These are phyloP conservation scores for Fusarium sp. DNA, from an alignment of 2,329 filamentous ascomycete species.

Conservation along the genomic window DNA sequence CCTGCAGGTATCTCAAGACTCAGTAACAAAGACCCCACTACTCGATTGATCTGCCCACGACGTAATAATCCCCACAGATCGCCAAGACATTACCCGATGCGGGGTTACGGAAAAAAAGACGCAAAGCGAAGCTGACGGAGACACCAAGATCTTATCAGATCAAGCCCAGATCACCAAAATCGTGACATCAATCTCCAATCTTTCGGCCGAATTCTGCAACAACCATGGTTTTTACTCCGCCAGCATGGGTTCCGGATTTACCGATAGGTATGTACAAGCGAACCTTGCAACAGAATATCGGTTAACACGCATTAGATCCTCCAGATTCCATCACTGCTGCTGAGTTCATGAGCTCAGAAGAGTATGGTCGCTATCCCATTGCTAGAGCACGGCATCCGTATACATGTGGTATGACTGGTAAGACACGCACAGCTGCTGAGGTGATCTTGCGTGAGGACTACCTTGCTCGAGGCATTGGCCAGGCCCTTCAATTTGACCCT, in stretches of 20 bases:
- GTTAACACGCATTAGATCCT: neutral
- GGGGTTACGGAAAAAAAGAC: constrained; percentile 12
- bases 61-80: neutral
- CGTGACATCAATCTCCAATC: neutral
- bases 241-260: constrained; percentile 25
- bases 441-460: constrained; percentile 75
- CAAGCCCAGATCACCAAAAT: neutral
- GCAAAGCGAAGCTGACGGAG: neutral
- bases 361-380: constrained; percentile 64
- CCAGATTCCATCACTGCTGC: constrained; percentile 65
- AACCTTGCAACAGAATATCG: rapidly evolving
- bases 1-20: neutral
- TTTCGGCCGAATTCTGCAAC: rapidly evolving
- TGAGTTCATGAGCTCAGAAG: constrained; percentile 79
- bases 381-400: constrained; percentile 77
- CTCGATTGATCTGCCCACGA: neutral
- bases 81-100: constrained; percentile 11
- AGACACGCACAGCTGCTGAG: constrained; percentile 73
- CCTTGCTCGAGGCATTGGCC: constrained; percentile 73
- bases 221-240: constrained; percentile 18
- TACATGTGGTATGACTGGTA: constrained; percentile 81
- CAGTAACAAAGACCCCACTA: neutral
- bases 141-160: constrained; percentile 22
- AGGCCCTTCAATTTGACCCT: constrained; percentile 75
- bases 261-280: neutral